Evolutionary conservation across 2,329 filamentous ascomycete species (phyloP), one percentile per base, ranked within the genome.

Genomic region (Rhynchosporium graminicola): DNA sequence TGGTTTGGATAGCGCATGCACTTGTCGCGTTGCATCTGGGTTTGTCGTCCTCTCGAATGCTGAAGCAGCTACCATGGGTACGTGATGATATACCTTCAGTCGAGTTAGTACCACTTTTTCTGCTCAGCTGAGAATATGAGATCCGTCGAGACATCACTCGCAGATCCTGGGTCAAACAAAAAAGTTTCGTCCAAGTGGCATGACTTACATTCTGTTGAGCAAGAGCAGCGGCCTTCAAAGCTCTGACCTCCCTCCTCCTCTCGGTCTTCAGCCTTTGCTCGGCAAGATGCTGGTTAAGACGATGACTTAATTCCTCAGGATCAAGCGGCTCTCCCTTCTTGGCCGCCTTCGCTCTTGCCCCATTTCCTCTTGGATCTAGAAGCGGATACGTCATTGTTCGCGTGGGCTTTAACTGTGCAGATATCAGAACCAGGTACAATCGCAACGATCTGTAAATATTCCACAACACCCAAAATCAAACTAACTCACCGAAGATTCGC

Each of bases 41-140:
- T 82, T 83, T 0, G 83, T 80, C 0, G 84, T 86, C 48, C 78
- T 75, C 9, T 79, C 75, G 68, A 86, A 87, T 62, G 85, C 82
- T 12, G 78, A 70, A 1, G 83, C 83, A 0, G 84, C 84, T 42
- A 82, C 77, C 58, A 78, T 77, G 13, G 84, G 84, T 2, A 85
- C 73, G 67, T 86, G 80, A 42, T 76, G 80, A 65, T 84, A 81
- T 5, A 69, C 66, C 56, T 50, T 55, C 48, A 28, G 36, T 5
- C 8, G 4, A 29, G 36, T 54, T 33, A 54, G 51, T 15, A 12
- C 12, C 38, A 7, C 20, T 52, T 9, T 52, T 9, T 12, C 3
- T 33, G 33, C 36, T 20, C 6, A 0, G 31, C n/a, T 6, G 31
- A 20, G 42, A 13, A 5, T n/a, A 43, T 13, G 42, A 43, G 5